Percentiles rank a stretch among this genome's conserved stretches.
Evolutionary conservation across 2,329 filamentous ascomycete species (phyloP).

Genomic region (Alternaria postmessia): DNA sequence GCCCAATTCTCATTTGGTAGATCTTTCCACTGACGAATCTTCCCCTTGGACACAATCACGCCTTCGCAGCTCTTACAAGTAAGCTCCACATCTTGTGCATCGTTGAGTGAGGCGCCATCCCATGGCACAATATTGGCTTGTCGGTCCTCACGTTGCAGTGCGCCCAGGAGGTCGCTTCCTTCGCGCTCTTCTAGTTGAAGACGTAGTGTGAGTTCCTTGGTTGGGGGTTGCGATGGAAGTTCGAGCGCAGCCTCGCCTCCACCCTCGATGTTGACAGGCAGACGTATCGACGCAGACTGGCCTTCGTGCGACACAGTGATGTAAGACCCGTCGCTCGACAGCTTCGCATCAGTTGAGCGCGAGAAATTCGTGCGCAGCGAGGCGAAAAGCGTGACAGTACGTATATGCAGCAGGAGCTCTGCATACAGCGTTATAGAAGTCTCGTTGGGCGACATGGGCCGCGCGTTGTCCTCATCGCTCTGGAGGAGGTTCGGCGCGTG

Average conservation of each 20-base stretch:
- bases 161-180: constrained; percentile 38
- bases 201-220: constrained; percentile 62
- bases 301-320: constrained; percentile 59
- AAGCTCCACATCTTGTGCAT: constrained; percentile 28
- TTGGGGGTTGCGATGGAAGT: constrained; percentile 57
- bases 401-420: constrained; percentile 68
- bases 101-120: constrained; percentile 50
- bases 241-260: constrained; percentile 58
- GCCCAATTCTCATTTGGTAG: constrained; percentile 97
- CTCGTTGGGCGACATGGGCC: constrained; percentile 41
- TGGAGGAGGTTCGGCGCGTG: constrained; percentile 45
- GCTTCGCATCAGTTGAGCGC: constrained; percentile 53
- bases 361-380: constrained; percentile 58
- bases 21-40: constrained; percentile 77
- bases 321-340: constrained; percentile 55
- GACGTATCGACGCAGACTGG: constrained; percentile 53
- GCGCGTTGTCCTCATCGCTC: constrained; percentile 30
- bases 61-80: constrained; percentile 39
- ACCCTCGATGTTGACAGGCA: constrained; percentile 57
- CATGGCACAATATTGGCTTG: constrained; percentile 54
- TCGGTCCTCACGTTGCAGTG: constrained; percentile 40
- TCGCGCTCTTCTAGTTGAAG: constrained; percentile 60
- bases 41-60: constrained; percentile 26
- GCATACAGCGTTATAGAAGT: constrained; percentile 60
- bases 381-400: constrained; percentile 66